These are phyloP conservation scores for Brassica carinata DNA, from an alignment of 345 rosid species.

Conservation along the genomic window DNA sequence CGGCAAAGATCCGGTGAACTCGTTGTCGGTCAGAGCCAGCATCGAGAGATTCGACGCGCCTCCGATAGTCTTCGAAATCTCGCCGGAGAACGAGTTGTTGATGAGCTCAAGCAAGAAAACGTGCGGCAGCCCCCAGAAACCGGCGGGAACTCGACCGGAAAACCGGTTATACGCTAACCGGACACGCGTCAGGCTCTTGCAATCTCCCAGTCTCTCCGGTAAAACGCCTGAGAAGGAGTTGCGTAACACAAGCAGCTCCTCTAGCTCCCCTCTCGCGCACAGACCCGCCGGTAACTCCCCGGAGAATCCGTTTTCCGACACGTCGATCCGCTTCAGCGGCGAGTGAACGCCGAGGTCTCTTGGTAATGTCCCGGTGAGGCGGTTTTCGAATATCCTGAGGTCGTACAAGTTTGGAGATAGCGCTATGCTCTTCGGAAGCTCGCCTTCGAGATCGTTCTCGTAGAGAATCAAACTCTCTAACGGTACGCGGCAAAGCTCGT, in stretches of 20 bases:
- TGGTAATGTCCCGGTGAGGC: constrained; percentile 67
- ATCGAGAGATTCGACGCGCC: constrained; percentile 67
- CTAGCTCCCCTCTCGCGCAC: constrained; percentile 66
- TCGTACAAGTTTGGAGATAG: constrained; percentile 74
- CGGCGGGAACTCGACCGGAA: constrained; percentile 74
- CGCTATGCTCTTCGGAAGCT: constrained; percentile 60
- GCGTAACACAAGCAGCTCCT: constrained; percentile 68
- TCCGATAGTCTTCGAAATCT: constrained; percentile 56
- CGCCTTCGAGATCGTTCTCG: constrained; percentile 71
- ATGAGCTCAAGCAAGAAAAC: constrained; percentile 70
- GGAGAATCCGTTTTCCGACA: constrained; percentile 66
- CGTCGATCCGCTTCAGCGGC: constrained; percentile 76
- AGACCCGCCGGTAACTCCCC: constrained; percentile 66
- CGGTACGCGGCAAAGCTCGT: constrained; percentile 66
- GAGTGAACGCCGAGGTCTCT: constrained; percentile 69
- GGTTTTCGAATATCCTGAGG: constrained; percentile 72
- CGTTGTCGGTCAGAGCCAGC: constrained; percentile 62
- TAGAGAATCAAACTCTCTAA: constrained; percentile 87
- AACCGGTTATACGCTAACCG: constrained; percentile 70
- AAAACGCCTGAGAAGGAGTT: constrained; percentile 72
- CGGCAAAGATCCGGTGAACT: constrained; percentile 70
- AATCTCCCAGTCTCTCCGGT: constrained; percentile 59
- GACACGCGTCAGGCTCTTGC: constrained; percentile 71
- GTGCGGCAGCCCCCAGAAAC: constrained; percentile 89
- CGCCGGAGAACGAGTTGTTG: constrained; percentile 69